Evolutionary conservation across 2,329 filamentous ascomycete species (phyloP), one percentile per base, ranked within the genome.

Genomic region (Epicoccum nigrum): DNA sequence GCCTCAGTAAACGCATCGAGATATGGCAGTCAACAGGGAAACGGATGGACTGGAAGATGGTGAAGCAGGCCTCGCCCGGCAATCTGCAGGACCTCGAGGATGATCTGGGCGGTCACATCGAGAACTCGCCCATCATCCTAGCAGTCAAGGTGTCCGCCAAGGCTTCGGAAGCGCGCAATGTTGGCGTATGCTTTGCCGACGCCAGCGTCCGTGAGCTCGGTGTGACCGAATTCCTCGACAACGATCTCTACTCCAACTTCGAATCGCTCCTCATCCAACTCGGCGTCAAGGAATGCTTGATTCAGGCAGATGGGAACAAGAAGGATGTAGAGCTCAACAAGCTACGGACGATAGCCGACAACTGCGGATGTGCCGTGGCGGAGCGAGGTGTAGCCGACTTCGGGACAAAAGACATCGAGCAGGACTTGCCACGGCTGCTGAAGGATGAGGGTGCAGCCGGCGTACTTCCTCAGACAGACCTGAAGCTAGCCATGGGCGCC

Each of bases 221-320:
- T 7, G 92, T 99, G 45, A 96, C 90, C 79, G 95, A 99, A 70
- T 99, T 99, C 60, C 83, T 96, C n/a, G 94, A 99, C 79, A 99
- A 97, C 68, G 94, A 99, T 70, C 81, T 97, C 8, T 99, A 95
- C 77, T 97, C 93, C 44, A 99, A 99, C 72, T 95, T 99, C 61
- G 94, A 99, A 76, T 92, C 92, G 3, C 81, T 99, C 15, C 84
- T 99, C 44, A 99, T 99, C 60, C 95, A 99, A 70, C 84, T 99
- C 3, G 94, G 94, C 5, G 91, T 97, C 16, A 94, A 92, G 69
- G 94, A 99, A 73, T 97, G 92, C 66, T 77, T 99, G 23, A 76
- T 99, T n/a, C 88, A 91, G 64, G 76, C 85, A 16, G 92, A 97
- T 68, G 83, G 85, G 51, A 78, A 82, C 4, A 88, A 89, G 54